A percentile compares a stretch with the other conserved stretches of the same genome.
These are phyloP conservation scores for Petunia hybrid DNA, from an alignment of 305 asterid genomes.

Conservation along the genomic window DNA sequence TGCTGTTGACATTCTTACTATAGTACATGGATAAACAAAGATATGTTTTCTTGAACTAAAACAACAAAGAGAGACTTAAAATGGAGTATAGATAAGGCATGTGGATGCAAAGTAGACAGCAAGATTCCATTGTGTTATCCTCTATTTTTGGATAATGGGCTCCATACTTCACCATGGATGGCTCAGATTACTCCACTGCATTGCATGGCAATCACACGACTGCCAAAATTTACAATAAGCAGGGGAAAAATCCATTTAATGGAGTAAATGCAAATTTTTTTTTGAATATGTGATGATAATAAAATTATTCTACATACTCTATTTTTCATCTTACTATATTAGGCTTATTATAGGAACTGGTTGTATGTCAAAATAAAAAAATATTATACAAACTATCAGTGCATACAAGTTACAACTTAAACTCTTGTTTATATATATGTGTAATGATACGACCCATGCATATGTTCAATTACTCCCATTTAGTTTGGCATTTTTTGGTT, in stretches of 20 bases:
- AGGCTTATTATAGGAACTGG: too few species aligned
- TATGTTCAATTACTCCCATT: too few species aligned
- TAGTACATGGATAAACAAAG: not conserved
- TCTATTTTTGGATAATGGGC: not conserved
- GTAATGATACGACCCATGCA: too few species aligned
- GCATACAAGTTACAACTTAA: too few species aligned
- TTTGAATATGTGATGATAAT: too few species aligned
- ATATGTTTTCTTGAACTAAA: not conserved
- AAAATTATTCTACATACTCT: too few species aligned
- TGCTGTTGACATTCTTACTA: constrained; percentile 47
- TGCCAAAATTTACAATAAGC: not conserved
- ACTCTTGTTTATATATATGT: too few species aligned
- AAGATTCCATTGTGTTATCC: constrained; percentile 8
- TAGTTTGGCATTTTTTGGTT: too few species aligned
- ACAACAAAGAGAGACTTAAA: not conserved
- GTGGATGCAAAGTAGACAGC: constrained; percentile 35
- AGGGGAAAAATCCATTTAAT: not conserved
- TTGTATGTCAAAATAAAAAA: too few species aligned
- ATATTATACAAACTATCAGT: too few species aligned
- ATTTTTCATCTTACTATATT: too few species aligned
- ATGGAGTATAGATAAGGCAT: not conserved
- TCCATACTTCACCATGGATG: not conserved
- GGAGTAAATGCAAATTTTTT: too few species aligned
- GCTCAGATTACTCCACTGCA: not conserved
- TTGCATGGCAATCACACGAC: not conserved